Conservation (phyloP, 2,329 filamentous ascomycete genomes). For the Colletotrichum abscissum region DNA sequence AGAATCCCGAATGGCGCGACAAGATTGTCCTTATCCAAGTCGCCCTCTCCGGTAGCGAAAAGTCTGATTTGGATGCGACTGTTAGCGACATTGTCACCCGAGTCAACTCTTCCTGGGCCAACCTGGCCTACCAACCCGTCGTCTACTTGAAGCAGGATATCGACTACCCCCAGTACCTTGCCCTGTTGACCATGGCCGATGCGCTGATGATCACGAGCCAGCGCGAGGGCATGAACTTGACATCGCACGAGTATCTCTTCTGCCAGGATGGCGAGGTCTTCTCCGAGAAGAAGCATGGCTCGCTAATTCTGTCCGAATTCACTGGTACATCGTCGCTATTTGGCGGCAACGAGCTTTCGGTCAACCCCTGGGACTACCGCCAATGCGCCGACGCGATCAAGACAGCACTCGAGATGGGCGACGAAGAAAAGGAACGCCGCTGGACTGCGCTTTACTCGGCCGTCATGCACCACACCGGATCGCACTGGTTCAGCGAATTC, state of each 20-base stretch:
- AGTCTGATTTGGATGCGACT: constrained; percentile 86
- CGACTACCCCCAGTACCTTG: constrained; percentile 92
- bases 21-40: constrained; percentile 94
- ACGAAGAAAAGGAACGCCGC: constrained; percentile 77
- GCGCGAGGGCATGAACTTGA: constrained; percentile 97
- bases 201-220: constrained; percentile 94
- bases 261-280: constrained; percentile 86
- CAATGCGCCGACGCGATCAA: constrained; percentile 89
- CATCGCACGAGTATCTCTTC: constrained; percentile 91
- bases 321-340: constrained; percentile 92
- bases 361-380: constrained; percentile 96
- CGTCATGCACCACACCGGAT: constrained; percentile 84
- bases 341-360: constrained; percentile 80
- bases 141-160: constrained; percentile 97
- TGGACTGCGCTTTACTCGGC: constrained; percentile 80
- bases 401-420: constrained; percentile 81
- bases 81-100: constrained; percentile 95
- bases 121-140: constrained; percentile 89
- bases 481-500: constrained; percentile 86
- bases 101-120: constrained; percentile 92
- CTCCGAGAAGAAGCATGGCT: constrained; percentile 82
- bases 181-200: constrained; percentile 88
- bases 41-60: constrained; percentile 89
- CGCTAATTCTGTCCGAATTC: constrained; percentile 93
- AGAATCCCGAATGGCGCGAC: constrained; percentile 89